phyloP scores from a whole-genome alignment of 169 alveolate species.

The Eimeria praecox region DNA sequence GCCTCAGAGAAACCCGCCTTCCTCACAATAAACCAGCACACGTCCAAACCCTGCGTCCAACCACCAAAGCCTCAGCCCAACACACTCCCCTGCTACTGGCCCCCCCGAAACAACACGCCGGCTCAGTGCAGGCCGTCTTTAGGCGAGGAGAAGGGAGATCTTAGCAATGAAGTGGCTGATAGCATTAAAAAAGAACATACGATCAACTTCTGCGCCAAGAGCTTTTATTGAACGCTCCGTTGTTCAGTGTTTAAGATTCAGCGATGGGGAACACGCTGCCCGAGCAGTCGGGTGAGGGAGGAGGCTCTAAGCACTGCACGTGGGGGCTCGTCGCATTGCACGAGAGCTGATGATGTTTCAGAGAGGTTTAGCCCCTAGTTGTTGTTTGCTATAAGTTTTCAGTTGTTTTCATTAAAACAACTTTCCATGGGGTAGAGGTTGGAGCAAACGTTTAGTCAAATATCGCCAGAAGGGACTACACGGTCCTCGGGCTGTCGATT shows the following conservation, averaged over 20 bases:
- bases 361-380: not conserved
- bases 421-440: not conserved
- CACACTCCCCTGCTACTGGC: not conserved
- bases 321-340: not conserved
- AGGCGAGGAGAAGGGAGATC: not conserved
- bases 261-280: not conserved
- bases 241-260: not conserved
- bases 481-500: not conserved
- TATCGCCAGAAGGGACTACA: not conserved
- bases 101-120: not conserved
- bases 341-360: not conserved
- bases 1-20: not conserved
- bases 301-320: not conserved
- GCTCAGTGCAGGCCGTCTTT: not conserved
- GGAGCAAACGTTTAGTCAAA: not conserved
- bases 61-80: not conserved
- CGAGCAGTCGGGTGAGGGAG: not conserved
- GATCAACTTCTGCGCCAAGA: not conserved
- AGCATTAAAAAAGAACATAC: not conserved
- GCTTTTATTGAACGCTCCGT: not conserved
- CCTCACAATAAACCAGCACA: not conserved
- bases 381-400: not conserved
- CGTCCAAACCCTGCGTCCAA: not conserved
- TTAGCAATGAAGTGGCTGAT: not conserved
- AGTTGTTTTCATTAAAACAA: not conserved